Evolutionary conservation across 495 filamentous ascomycete species (phyloP).

Genomic region (Penicillium parvum): DNA sequence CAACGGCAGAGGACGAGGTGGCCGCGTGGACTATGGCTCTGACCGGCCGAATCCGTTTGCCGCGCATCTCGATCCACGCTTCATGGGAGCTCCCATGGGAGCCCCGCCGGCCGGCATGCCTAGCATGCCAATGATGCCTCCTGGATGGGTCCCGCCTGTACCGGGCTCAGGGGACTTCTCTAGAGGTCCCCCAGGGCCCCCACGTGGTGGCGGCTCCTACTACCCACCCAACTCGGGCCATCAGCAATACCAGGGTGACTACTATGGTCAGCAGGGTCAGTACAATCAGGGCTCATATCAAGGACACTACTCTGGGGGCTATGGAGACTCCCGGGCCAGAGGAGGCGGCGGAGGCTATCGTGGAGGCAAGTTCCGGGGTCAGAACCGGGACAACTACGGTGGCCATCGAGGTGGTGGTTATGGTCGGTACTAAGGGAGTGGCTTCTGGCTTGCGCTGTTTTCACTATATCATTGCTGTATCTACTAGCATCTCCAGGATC

Average conservation of each 20-base stretch:
- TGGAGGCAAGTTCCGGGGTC: slow-evolving; percentile 26
- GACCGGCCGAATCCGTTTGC: slow-evolving; percentile 52
- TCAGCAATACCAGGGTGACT: slow-evolving; percentile 18
- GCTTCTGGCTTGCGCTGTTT: slow-evolving; percentile 3
- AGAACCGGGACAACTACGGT: slow-evolving; percentile 26
- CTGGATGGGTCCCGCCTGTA: slow-evolving; percentile 37
- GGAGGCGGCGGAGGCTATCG: slow-evolving; percentile 25
- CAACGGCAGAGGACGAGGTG: slow-evolving; percentile 47
- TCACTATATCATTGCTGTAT: slow-evolving; percentile 11
- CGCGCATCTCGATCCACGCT: slow-evolving; percentile 49
- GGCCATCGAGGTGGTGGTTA: slow-evolving; percentile 33
- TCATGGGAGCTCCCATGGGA: slow-evolving; percentile 29
- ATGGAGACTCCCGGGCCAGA: slow-evolving; percentile 21
- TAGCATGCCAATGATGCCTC: slow-evolving; percentile 27
- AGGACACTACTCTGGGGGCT: slow-evolving; percentile 19
- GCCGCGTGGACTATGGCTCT: slow-evolving; percentile 45
- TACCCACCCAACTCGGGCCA: slow-evolving; percentile 27
- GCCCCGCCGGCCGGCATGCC: slow-evolving; percentile 25
- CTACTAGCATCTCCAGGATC: background rate
- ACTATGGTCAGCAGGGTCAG: slow-evolving; percentile 24
- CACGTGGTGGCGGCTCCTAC: slow-evolving; percentile 33
- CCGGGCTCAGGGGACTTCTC: slow-evolving; percentile 32
- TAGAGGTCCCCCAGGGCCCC: slow-evolving; percentile 39
- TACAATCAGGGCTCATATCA: slow-evolving; percentile 30
- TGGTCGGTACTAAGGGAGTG: slow-evolving; percentile 34